A percentile compares a stretch with the other conserved stretches of the same genome.
Evolutionary conservation across 2,329 filamentous ascomycete species (phyloP).

Genomic region (Septoria petroselini): DNA sequence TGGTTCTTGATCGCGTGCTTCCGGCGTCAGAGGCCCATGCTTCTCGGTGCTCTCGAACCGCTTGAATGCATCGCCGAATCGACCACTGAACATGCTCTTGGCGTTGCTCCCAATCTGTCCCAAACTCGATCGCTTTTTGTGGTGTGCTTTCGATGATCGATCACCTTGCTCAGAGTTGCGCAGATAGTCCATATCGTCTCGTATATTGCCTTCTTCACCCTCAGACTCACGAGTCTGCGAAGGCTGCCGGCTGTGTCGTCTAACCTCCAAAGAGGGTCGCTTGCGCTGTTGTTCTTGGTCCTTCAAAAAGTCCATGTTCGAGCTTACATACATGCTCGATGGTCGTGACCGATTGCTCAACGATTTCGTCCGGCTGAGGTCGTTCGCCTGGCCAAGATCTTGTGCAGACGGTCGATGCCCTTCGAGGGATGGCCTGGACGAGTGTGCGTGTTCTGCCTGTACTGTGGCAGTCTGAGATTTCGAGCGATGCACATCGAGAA

Average conservation of each 20-base stretch:
- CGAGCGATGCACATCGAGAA: constrained; percentile 47
- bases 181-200: constrained; percentile 79
- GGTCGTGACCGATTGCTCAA: constrained; percentile 68
- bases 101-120: constrained; percentile 56
- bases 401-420: constrained; percentile 61
- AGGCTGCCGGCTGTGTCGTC: constrained; percentile 34
- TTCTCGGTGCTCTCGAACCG: constrained; percentile 64
- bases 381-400: constrained; percentile 56
- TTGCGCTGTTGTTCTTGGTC: constrained; percentile 59
- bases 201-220: constrained; percentile 63
- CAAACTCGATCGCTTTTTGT: constrained; percentile 70
- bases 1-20: constrained; percentile 30
- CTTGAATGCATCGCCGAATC: constrained; percentile 91
- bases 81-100: constrained; percentile 79
- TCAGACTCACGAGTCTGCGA: constrained; percentile 41
- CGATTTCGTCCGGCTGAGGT: constrained; percentile 58
- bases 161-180: constrained; percentile 68
- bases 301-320: constrained; percentile 76
- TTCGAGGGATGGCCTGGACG: constrained; percentile 68
- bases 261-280: constrained; percentile 34
- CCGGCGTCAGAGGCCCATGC: constrained; percentile 23
- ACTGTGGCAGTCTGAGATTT: constrained; percentile 50
- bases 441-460: constrained; percentile 43
- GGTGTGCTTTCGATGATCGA: constrained; percentile 28
- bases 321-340: constrained; percentile 77